phyloP scores from a whole-genome alignment of 2,329 filamentous ascomycete genomes.

The Cercospora beticola region DNA sequence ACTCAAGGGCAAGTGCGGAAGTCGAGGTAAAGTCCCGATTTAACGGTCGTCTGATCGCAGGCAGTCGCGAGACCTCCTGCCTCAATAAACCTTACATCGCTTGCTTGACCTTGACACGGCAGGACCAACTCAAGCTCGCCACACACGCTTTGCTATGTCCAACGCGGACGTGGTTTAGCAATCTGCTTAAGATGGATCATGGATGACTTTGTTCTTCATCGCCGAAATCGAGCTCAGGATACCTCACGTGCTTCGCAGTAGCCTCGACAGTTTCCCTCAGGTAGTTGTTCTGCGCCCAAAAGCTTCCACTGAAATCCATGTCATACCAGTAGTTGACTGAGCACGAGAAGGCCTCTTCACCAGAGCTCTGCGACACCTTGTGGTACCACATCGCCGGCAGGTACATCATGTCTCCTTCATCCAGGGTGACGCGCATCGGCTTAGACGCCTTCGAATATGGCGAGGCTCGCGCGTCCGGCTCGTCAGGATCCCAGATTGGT shows the following conservation, averaged over 20 bases:
- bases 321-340: slow-evolving; percentile 83
- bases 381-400: slow-evolving; percentile 83
- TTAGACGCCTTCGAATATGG: slow-evolving; percentile 59
- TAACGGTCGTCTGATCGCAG: background rate
- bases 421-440: slow-evolving; percentile 66
- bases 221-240: slow-evolving; percentile 23
- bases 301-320: slow-evolving; percentile 70
- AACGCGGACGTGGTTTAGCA: too few relatives aligned
- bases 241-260: slow-evolving; percentile 23
- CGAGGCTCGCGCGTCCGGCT: slow-evolving; percentile 52
- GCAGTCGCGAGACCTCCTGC: background rate
- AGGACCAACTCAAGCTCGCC: too few relatives aligned
- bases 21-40: too few relatives aligned
- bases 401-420: slow-evolving; percentile 78
- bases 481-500: slow-evolving; percentile 72
- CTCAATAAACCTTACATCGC: too few relatives aligned
- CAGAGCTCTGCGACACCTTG: slow-evolving; percentile 72
- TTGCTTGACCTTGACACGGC: too few relatives aligned
- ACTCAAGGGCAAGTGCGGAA: too few relatives aligned
- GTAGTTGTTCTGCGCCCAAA: slow-evolving; percentile 64
- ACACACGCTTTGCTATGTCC: too few relatives aligned
- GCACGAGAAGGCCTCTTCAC: slow-evolving; percentile 68
- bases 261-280: slow-evolving; percentile 31
- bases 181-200: too few relatives aligned
- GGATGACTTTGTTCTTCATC: background rate